These are phyloP conservation scores for Thermochaetoides thermophila DNA, from an alignment of 495 filamentous ascomycete species.

Conservation along the genomic window DNA sequence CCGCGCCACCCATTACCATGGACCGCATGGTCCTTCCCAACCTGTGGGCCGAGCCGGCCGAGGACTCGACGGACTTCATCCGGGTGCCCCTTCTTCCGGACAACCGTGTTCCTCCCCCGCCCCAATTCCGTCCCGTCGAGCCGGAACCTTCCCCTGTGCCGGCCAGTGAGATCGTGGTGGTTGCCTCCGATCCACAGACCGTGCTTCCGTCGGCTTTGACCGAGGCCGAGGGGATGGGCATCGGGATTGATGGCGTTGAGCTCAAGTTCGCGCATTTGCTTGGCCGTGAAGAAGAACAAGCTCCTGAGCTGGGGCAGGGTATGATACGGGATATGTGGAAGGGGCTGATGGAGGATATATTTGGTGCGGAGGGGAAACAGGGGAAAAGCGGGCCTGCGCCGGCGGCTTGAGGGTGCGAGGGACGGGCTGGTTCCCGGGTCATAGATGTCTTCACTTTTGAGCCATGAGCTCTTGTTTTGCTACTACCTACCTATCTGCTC, in stretches of 20 bases:
- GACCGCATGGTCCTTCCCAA: conserved; percentile 29
- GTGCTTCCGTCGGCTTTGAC: conserved; percentile 28
- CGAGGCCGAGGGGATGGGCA: conserved; percentile 30
- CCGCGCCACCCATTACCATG: conserved; percentile 15
- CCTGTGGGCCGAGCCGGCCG: no score
- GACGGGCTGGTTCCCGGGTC: no score
- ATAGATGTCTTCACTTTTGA: no score
- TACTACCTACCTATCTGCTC: no score
- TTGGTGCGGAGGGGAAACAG: conserved; percentile 9
- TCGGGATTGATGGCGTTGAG: conserved; percentile 36
- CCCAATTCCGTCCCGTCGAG: no score
- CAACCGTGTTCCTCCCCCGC: conserved; percentile 13
- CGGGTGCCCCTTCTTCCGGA: conserved; percentile 34
- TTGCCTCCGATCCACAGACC: conserved; percentile 29
- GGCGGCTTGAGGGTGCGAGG: conserved; percentile 2
- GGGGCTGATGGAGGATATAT: conserved; percentile 32
- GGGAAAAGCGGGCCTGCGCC: background rate
- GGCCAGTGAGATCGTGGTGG: conserved; percentile 23
- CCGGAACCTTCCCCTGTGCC: conserved; percentile 23
- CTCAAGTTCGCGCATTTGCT: conserved; percentile 26
- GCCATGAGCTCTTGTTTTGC: no score
- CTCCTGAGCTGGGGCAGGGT: conserved; percentile 16
- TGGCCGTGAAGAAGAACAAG: conserved; percentile 5
- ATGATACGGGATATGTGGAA: conserved; percentile 32
- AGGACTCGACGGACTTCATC: no score